Base-by-base conservation (phyloP, 176 grass and related monocot genomes). In the Zea luxurians region DNA sequence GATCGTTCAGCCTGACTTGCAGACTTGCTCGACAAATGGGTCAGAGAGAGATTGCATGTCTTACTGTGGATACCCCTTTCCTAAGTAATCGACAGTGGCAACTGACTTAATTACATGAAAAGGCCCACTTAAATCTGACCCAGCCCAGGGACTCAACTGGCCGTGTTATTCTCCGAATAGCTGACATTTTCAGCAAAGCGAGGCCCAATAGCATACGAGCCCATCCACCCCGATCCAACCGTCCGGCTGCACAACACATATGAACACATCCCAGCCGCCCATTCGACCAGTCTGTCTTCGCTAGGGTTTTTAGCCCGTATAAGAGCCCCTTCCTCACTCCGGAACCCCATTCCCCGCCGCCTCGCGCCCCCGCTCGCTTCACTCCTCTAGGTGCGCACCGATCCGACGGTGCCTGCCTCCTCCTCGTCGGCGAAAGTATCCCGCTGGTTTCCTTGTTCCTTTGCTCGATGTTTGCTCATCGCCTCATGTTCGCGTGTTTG, bases 261-360 rank as follows among this genome's bases (percentile, higher is more conserved):
- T 27, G 27, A 27, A 15, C 27, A n/a, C 38, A 79, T 79, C 83
- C 1, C 0, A 48, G 68, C 83, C 75, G 75, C 79, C 60, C 47
- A 38, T 65, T 0, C 13, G 17, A 44, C 10, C 67, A 53, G 34
- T 4, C 2, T 20, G 13, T 3, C 3, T 2, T 1, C 37, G 46
- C 76, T 85, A 85, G 83, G 80, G 80, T 27, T 83, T 83, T 75
- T 47, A 55, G 21, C 38, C 59, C 40, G 20, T 85, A 85, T 73
- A 79, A 73, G 83, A 64, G 4, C 8, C 2, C 66, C 45, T 7
- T 46, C 66, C 0, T 13, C 37, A 35, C 18, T 47, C 1, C 18
- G 7, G 10, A 0, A 9, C 4, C 43, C 20, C 18, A 2, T 46
- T 37, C 70, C 16, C 60, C 70, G 61, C 80, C 80, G 47, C 60